A percentile compares a stretch with the other conserved stretches of the same genome.
Conservation (phyloP, 257 asterid genomes). For the Salvia splendens region DNA sequence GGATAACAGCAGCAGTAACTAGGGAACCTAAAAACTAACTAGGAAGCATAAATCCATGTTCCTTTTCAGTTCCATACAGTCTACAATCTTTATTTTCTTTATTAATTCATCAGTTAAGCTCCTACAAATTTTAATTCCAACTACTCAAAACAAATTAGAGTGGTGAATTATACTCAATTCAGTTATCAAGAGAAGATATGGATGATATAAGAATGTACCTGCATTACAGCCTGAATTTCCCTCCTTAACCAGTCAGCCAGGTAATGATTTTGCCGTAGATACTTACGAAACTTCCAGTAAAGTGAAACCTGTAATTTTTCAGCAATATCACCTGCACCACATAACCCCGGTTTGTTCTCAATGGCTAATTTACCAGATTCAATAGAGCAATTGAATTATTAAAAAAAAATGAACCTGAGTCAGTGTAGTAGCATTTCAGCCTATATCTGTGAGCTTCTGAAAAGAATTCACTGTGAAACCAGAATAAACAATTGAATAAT, state of each 20-base stretch:
- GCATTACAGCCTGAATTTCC: slow-evolving; percentile 74
- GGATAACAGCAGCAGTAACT: slow-evolving; percentile 3
- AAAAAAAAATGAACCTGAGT: slow-evolving; percentile 54
- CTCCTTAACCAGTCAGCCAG: slow-evolving; percentile 69
- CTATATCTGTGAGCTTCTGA: slow-evolving; percentile 75
- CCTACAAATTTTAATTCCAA: neutral
- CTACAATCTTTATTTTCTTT: neutral
- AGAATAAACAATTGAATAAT: neutral
- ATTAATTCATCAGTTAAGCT: neutral
- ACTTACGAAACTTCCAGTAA: slow-evolving; percentile 69
- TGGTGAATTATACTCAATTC: neutral
- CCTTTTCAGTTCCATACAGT: neutral
- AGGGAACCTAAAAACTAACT: neutral
- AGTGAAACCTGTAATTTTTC: slow-evolving; percentile 46
- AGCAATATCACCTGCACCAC: slow-evolving; percentile 47
- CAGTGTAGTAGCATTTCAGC: slow-evolving; percentile 66
- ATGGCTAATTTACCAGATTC: neutral
- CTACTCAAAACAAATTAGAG: neutral
- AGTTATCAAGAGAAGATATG: slow-evolving; percentile 6
- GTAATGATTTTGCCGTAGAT: slow-evolving; percentile 54
- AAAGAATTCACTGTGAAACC: slow-evolving; percentile 57
- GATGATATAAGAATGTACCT: slow-evolving; percentile 40
- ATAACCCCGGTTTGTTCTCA: neutral
- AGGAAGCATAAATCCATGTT: neutral
- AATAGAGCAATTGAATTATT: slow-evolving; percentile 19